These are phyloP conservation scores for Aspergillus fischeri DNA, from an alignment of 2,329 filamentous ascomycete species.

Conservation along the genomic window DNA sequence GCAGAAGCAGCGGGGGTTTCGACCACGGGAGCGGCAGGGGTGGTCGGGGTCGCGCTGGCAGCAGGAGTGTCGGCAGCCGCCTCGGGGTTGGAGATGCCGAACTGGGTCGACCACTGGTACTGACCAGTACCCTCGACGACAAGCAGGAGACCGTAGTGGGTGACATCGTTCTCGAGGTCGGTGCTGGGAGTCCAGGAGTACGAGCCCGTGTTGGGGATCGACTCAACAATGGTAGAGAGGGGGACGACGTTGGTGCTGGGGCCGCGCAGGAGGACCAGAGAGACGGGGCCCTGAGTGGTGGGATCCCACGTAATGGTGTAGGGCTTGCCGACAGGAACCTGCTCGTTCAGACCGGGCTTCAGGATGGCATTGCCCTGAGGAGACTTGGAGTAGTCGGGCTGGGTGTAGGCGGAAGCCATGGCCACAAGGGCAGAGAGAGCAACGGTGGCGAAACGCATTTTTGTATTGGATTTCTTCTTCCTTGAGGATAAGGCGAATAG, in stretches of 20 bases:
- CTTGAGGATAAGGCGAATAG: not conserved
- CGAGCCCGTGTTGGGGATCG: constrained; percentile 53
- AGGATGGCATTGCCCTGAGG: constrained; percentile 53
- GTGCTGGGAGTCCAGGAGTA: constrained; percentile 53
- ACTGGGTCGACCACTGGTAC: constrained; percentile 61
- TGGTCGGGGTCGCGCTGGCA: constrained; percentile 1
- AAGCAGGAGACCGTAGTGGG: constrained; percentile 59
- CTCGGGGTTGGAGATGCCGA: constrained; percentile 48
- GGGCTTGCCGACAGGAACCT: constrained; percentile 52
- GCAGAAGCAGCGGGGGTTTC: constrained; percentile 1
- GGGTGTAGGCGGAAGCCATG: constrained; percentile 34
- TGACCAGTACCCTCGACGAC: constrained; percentile 56
- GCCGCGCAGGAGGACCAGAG: constrained; percentile 58
- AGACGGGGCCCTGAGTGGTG: constrained; percentile 40
- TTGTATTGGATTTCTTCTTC: constrained; percentile 15
- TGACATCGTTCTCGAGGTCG: constrained; percentile 45
- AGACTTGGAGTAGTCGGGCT: constrained; percentile 31
- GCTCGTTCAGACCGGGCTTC: constrained; percentile 48
- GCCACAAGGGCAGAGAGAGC: constrained; percentile 37
- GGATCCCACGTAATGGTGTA: constrained; percentile 58
- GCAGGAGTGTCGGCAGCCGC: constrained; percentile 11
- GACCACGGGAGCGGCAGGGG: constrained; percentile 2
- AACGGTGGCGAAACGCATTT: constrained; percentile 38
- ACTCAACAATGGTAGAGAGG: constrained; percentile 49
- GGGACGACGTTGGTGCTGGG: constrained; percentile 53